Evolutionary conservation across 192 early-diverging fungal species (phyloP), one percentile per base, ranked within the genome.

Genomic region (Coemansia sp.): DNA sequence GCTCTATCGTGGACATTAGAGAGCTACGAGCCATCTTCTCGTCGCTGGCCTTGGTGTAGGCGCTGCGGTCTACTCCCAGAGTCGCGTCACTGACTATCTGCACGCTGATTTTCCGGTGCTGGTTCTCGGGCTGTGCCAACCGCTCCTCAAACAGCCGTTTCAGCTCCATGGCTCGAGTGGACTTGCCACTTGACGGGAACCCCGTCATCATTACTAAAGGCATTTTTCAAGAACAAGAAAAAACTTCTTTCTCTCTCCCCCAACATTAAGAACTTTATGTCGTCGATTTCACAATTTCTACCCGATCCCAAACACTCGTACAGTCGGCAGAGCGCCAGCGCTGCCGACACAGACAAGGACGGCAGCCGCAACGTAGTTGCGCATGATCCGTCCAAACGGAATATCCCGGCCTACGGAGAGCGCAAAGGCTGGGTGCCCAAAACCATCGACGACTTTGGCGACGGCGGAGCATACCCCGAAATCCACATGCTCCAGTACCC

Each of bases 381-480:
- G 15, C 51, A 15, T 3, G 40, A 15, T 0, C 18, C 62, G 17
- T 16, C 20, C 18, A 47, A 23, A 6, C 43, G 38, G 1, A 45
- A 18, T 30, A 63, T 77, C 42, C 95, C 95, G 5, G 81, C 86
- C 16, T 93, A 95, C 53, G 91, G 95, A 11, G 62, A 87, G 43
- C 87, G 95, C 41, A 36, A 77, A 39, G 87, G 83, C 31, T 97
- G 84, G 73, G 83, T 85, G 51, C 95, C 95, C 53, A 83, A 85
- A 55, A 85, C 82, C 12, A 63, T 78, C 18, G 83, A 86, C 43
- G 94, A 99, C 64, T 99, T 90, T 85, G 94, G 91, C 52, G 92
- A 94, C 76, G 97, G 97, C 31, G 97, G 97, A 30, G 93, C 97
- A 1, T 99, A 88, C 61, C 97, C 97, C 20, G 97, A 99, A 73